These are phyloP conservation scores for Rhytidhysteron rufulum DNA, from an alignment of 2,329 filamentous ascomycete species.

Conservation along the genomic window DNA sequence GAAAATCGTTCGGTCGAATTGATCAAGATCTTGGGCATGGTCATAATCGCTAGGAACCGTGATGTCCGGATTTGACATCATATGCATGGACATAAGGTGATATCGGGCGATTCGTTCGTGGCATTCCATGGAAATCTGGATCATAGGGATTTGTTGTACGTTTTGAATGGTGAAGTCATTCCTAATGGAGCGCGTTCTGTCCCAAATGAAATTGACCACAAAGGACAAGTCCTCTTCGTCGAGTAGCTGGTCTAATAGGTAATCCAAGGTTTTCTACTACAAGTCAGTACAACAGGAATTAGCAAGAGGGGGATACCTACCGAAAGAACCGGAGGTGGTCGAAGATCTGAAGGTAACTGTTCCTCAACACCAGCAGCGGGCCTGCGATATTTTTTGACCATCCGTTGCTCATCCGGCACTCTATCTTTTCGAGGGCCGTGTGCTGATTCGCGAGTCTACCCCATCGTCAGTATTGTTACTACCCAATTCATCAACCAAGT, in stretches of 20 bases:
- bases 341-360: slow-evolving; percentile 61
- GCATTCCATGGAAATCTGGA: slow-evolving; percentile 56
- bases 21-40: slow-evolving; percentile 59
- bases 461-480: slow-evolving; percentile 28
- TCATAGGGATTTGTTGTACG: slow-evolving; percentile 50
- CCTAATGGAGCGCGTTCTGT: slow-evolving; percentile 60
- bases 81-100: slow-evolving; percentile 59
- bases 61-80: slow-evolving; percentile 44
- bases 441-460: slow-evolving; percentile 23
- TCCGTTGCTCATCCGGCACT: slow-evolving; percentile 49
- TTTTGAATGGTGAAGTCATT: slow-evolving; percentile 64
- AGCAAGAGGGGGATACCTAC: slow-evolving; percentile 22
- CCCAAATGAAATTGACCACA: slow-evolving; percentile 64
- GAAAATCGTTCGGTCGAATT: slow-evolving; percentile 59
- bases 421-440: slow-evolving; percentile 22
- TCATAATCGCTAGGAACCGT: slow-evolving; percentile 45
- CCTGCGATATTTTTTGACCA: slow-evolving; percentile 62
- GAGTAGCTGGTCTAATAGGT: slow-evolving; percentile 47
- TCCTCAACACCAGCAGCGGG: slow-evolving; percentile 61
- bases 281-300: slow-evolving; percentile 39
- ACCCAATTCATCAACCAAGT: too few relatives aligned
- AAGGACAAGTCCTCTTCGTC: slow-evolving; percentile 41
- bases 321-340: slow-evolving; percentile 49
- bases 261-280: slow-evolving; percentile 39
- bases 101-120: slow-evolving; percentile 62